phyloP scores from a whole-genome alignment of 1,139 yeast genomes.

The Protomyces arabidopsidicola region DNA sequence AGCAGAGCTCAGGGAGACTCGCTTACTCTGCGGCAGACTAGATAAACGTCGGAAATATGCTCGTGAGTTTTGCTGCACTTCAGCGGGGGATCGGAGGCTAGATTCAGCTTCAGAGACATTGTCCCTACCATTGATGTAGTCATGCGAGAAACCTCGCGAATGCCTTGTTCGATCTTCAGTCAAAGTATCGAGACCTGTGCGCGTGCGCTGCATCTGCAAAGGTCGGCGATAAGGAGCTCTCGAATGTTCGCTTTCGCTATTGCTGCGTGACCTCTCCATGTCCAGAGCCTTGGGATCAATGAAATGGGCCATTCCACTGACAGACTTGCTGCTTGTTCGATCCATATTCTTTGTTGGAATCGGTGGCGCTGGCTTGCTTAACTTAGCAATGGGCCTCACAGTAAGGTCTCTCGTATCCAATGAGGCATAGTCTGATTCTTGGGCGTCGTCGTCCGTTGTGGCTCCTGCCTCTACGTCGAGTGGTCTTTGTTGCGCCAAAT shows the following conservation, averaged over 20 bases:
- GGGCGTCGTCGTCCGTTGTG: constrained; percentile 26
- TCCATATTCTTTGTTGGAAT: constrained; percentile 22
- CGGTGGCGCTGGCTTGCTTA: constrained; percentile 27
- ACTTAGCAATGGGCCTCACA: background rate
- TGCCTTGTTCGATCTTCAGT: constrained; percentile 33
- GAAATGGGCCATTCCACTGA: constrained; percentile 26
- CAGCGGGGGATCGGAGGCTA: constrained; percentile 15
- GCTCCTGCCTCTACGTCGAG: constrained; percentile 7
- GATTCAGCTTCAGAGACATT: constrained; percentile 17
- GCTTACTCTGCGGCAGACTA: constrained; percentile 54
- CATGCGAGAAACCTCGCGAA: constrained; percentile 37
- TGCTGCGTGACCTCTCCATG: constrained; percentile 50
- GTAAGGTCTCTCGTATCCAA: background rate
- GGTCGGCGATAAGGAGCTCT: constrained; percentile 59
- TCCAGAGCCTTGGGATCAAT: constrained; percentile 32
- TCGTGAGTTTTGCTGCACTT: constrained; percentile 26
- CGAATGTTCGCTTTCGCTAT: constrained; percentile 53
- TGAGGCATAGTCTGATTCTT: constrained; percentile 22
- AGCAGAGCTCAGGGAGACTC: constrained; percentile 26
- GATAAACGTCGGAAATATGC: constrained; percentile 70
- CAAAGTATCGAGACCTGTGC: constrained; percentile 35
- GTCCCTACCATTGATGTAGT: constrained; percentile 36
- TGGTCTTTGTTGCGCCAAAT: background rate
- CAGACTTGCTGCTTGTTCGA: constrained; percentile 21
- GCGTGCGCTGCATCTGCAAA: constrained; percentile 59